Evolutionary conservation across 495 filamentous ascomycete genomes (phyloP).

Genomic region (Penicillium coffeae): DNA sequence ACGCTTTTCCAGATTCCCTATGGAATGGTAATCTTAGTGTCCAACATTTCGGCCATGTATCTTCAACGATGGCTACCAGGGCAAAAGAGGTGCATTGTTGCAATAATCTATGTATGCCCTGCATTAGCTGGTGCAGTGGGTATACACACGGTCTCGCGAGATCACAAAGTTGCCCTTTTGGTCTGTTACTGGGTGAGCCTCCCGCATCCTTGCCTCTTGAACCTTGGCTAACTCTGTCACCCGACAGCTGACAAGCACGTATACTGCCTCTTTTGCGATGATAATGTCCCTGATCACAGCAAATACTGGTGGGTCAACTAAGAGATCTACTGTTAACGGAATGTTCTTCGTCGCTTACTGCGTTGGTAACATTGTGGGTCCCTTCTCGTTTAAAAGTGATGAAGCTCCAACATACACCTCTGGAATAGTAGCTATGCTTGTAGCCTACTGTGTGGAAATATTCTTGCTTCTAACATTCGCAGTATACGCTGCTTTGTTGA

Average conservation of each 20-base stretch:
- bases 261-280: slow-evolving; percentile 56
- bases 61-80: slow-evolving; percentile 12
- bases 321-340: slow-evolving; percentile 52
- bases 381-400: slow-evolving; percentile 52
- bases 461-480: slow-evolving; percentile 1
- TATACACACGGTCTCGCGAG: slow-evolving; percentile 8
- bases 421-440: slow-evolving; percentile 48
- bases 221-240: neutral
- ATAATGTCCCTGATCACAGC: slow-evolving; percentile 51
- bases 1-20: slow-evolving; percentile 48
- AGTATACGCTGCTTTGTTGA: neutral
- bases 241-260: slow-evolving; percentile 14
- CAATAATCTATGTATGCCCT: slow-evolving; percentile 3
- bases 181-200: neutral
- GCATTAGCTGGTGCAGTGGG: slow-evolving; percentile 10
- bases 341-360: slow-evolving; percentile 46
- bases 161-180: slow-evolving; percentile 2
- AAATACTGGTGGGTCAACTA: slow-evolving; percentile 54
- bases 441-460: slow-evolving; percentile 5
- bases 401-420: slow-evolving; percentile 46
- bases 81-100: neutral
- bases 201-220: neutral
- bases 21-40: slow-evolving; percentile 7
- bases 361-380: slow-evolving; percentile 46
- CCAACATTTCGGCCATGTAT: slow-evolving; percentile 9